Evolutionary conservation across 306 rosid species (phyloP).

Genomic region (Ormosia semicastrata): DNA sequence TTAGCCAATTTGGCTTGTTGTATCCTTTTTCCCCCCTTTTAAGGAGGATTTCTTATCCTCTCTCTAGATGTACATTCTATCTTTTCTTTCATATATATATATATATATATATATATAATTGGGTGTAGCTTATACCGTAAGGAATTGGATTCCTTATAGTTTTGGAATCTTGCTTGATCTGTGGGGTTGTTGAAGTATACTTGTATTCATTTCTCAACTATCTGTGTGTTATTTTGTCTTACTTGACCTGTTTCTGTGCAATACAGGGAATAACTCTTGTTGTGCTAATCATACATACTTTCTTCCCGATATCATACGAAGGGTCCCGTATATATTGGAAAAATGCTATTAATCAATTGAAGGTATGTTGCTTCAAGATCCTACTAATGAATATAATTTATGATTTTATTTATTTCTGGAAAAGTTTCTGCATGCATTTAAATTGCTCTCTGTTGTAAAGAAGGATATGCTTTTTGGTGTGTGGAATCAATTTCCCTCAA

Average conservation of each 20-base stretch:
- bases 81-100: background rate
- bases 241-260: slow-evolving; percentile 1
- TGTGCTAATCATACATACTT: slow-evolving; percentile 59
- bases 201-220: slow-evolving; percentile 12
- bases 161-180: slow-evolving; percentile 7
- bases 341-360: slow-evolving; percentile 53
- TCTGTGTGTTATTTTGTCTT: slow-evolving; percentile 18
- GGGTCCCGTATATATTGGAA: slow-evolving; percentile 72
- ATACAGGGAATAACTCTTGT: slow-evolving; percentile 71
- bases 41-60: slow-evolving; percentile 9
- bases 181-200: slow-evolving; percentile 16
- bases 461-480: background rate
- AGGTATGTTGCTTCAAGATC: slow-evolving; percentile 54
- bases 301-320: slow-evolving; percentile 78
- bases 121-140: slow-evolving; percentile 12
- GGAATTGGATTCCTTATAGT: background rate
- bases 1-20: background rate
- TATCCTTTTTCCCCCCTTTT: background rate
- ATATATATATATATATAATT: background rate
- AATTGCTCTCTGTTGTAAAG: background rate
- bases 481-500: background rate
- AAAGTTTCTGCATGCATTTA: background rate
- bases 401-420: background rate
- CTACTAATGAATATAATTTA: slow-evolving; percentile 5
- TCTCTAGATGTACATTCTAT: background rate